Percentiles rank a stretch among this genome's conserved stretches.
phyloP scores from a whole-genome alignment of 176 grass and related monocot species.

The Urochloa ruziziensis region DNA sequence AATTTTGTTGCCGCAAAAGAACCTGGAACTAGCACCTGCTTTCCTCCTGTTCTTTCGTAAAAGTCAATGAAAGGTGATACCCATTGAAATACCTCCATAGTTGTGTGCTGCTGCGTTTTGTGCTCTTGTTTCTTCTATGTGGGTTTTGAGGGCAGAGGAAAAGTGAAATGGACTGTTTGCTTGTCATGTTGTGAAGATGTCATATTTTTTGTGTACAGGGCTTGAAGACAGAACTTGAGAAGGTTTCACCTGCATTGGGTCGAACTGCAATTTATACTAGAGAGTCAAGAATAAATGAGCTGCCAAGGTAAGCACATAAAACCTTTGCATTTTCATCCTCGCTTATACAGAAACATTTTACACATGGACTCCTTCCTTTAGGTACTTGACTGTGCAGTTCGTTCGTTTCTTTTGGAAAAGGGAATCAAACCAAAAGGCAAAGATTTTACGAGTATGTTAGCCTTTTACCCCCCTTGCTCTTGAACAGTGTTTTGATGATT shows the following conservation, averaged over 20 bases:
- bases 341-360: slow-evolving; percentile 9
- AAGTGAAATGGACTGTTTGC: neutral
- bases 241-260: slow-evolving; percentile 73
- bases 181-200: neutral
- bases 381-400: slow-evolving; percentile 91
- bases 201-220: slow-evolving; percentile 54
- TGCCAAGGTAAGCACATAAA: slow-evolving; percentile 65
- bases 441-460: slow-evolving; percentile 87
- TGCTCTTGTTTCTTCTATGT: neutral
- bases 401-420: slow-evolving; percentile 99
- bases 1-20: neutral
- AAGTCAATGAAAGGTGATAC: neutral
- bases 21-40: neutral
- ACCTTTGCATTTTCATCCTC: neutral
- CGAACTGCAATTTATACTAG: slow-evolving; percentile 77
- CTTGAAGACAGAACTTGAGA: slow-evolving; percentile 94
- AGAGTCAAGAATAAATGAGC: slow-evolving; percentile 77
- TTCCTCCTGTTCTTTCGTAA: neutral
- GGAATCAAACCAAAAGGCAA: slow-evolving; percentile 98
- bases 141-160: neutral
- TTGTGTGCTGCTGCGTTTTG: neutral
- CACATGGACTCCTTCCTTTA: slow-evolving; percentile 35
- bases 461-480: neutral
- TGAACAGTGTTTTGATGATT: slow-evolving; percentile 14
- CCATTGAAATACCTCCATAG: neutral